Percentiles rank a stretch among this genome's conserved stretches.
Conservation (phyloP, 352 stramenopile species). For the Globisporangium emineosum region DNA sequence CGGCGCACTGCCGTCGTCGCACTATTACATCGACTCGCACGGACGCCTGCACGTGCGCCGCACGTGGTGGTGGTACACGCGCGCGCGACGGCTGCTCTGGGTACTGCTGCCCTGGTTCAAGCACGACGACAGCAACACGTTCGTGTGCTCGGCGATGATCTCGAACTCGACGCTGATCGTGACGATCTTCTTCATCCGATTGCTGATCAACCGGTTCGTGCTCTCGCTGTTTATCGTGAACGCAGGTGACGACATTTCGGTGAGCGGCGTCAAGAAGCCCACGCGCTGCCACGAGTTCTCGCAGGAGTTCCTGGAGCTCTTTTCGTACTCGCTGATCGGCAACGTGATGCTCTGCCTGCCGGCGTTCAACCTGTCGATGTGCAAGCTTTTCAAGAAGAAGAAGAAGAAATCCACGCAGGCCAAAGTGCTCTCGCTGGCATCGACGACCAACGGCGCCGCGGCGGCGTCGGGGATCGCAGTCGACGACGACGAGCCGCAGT, state of each 20-base stretch:
- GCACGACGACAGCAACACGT: conserved; percentile 79
- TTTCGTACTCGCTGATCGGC: conserved; percentile 51
- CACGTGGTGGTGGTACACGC: conserved; percentile 59
- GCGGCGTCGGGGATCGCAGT: conserved; percentile 32
- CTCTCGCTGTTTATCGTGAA: conserved; percentile 37
- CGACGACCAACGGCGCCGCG: conserved; percentile 25
- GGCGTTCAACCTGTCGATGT: conserved; percentile 58
- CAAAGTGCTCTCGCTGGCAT: conserved; percentile 24
- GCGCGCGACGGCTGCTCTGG: conserved; percentile 37
- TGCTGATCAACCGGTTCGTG: conserved; percentile 49
- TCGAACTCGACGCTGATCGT: conserved; percentile 74
- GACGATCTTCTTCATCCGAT: conserved; percentile 39
- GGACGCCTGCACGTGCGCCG: conserved; percentile 47
- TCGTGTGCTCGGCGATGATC: conserved; percentile 67
- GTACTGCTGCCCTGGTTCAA: conserved; percentile 59
- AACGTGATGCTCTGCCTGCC: conserved; percentile 71
- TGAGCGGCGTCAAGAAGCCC: not conserved
- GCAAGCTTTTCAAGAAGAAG: conserved; percentile 42
- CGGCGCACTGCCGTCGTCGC: conserved; percentile 32
- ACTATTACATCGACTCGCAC: conserved; percentile 60
- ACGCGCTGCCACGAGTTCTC: conserved; percentile 47
- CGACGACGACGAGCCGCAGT: conserved; percentile 47
- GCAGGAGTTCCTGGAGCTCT: conserved; percentile 62
- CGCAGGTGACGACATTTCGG: conserved; percentile 8
- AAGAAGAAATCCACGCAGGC: conserved; percentile 8